Percentiles rank a stretch among this genome's conserved stretches.
Conservation (phyloP, 306 rosid species). For the Dalbergia oliveri region DNA sequence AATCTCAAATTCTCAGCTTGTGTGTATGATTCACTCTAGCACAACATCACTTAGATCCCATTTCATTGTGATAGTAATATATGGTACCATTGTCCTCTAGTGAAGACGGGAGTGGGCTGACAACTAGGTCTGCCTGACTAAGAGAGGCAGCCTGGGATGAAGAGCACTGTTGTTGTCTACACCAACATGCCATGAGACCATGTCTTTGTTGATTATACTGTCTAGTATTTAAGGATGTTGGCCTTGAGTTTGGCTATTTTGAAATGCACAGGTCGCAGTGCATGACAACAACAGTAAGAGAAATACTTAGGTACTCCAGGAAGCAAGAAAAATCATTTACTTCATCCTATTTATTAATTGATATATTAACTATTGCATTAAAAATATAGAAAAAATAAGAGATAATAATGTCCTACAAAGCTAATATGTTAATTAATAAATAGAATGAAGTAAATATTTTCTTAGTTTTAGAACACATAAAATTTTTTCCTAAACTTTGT, state of each 20-base stretch:
- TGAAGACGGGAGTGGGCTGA: conserved; percentile 44
- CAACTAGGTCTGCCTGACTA: conserved; percentile 56
- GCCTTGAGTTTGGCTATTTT: not conserved
- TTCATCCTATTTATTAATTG: too few species aligned
- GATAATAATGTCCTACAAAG: too few species aligned
- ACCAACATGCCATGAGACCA: conserved; percentile 53
- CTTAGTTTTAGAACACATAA: too few species aligned
- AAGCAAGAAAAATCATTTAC: too few species aligned
- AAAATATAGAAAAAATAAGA: too few species aligned
- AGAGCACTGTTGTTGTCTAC: conserved; percentile 47
- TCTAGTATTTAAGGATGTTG: conserved; percentile 55
- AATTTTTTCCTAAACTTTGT: too few species aligned
- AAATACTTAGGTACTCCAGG: too few species aligned
- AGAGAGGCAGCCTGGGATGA: conserved; percentile 53
- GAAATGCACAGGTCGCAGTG: too few species aligned
- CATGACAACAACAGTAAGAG: too few species aligned
- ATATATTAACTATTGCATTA: too few species aligned
- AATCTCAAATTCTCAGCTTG: conserved; percentile 19
- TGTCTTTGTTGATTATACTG: conserved; percentile 32
- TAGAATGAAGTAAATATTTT: too few species aligned
- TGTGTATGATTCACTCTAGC: conserved; percentile 32
- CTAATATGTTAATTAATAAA: too few species aligned
- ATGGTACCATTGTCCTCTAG: conserved; percentile 42
- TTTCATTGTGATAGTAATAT: conserved; percentile 23
- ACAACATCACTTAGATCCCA: conserved; percentile 34